Evolutionary conservation across 768 basidiomycete genomes (phyloP).

Genomic region (Rhodotorula kratochvilovae): DNA sequence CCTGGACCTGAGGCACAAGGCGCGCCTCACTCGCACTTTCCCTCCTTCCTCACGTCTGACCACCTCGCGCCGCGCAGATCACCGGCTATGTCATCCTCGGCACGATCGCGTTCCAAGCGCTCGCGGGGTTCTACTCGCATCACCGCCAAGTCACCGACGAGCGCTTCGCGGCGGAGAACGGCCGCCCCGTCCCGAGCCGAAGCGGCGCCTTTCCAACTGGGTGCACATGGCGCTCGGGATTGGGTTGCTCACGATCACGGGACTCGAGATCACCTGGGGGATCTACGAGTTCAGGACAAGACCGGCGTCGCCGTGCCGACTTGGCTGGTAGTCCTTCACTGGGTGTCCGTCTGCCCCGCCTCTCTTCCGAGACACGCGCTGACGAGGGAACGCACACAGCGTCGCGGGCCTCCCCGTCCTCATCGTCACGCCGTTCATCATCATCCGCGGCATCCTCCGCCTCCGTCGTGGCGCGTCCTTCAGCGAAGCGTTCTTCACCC

Average conservation of each 20-base stretch:
- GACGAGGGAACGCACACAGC: neutral
- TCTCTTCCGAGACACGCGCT: too few relatives aligned
- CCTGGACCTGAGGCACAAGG: slow-evolving; percentile 8
- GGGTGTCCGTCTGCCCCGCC: neutral
- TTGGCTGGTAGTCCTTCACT: slow-evolving; percentile 15
- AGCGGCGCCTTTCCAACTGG: slow-evolving; percentile 2
- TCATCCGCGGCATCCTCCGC: slow-evolving; percentile 7
- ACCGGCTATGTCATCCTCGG: slow-evolving; percentile 19
- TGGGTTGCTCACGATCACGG: slow-evolving; percentile 7
- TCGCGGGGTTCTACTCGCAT: slow-evolving; percentile 3
- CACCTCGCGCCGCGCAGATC: neutral
- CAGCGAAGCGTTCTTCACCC: slow-evolving; percentile 19
- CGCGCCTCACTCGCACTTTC: neutral
- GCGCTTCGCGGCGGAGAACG: neutral
- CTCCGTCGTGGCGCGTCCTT: slow-evolving; percentile 11
- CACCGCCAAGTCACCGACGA: neutral
- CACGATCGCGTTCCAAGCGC: neutral
- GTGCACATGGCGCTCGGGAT: slow-evolving; percentile 19
- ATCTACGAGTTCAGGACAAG: neutral
- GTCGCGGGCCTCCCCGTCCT: slow-evolving; percentile 14
- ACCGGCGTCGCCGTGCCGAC: neutral
- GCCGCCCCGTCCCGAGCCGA: neutral
- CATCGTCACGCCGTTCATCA: slow-evolving; percentile 20
- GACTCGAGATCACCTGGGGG: slow-evolving; percentile 25
- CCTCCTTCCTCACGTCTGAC: neutral